Percentiles rank a stretch among this genome's conserved stretches.
phyloP scores from a whole-genome alignment of 768 basidiomycete genomes.

The Podaxis mareebaensis region DNA sequence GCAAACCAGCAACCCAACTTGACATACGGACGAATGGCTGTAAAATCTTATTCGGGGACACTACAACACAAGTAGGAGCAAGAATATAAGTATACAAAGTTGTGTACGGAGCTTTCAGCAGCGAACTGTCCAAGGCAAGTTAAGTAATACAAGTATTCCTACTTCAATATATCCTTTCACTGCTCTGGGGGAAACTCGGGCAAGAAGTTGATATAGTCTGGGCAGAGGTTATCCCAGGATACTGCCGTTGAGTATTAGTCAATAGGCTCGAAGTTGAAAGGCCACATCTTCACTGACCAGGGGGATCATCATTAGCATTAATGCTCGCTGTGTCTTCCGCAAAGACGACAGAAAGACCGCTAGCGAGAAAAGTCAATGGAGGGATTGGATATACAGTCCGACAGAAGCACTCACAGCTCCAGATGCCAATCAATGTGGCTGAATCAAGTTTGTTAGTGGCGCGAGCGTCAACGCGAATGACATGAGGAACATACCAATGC shows the following conservation, averaged over 20 bases:
- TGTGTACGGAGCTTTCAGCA: too few species aligned
- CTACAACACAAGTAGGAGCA: too few species aligned
- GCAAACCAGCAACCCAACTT: too few species aligned
- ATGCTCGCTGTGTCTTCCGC: background rate
- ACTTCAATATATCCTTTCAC: background rate
- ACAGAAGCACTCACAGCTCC: slow-evolving; percentile 29
- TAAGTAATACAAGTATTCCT: too few species aligned
- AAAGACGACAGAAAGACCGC: background rate
- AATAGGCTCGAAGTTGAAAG: too few species aligned
- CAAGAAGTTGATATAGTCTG: background rate
- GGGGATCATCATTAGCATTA: background rate
- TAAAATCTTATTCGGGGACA: too few species aligned
- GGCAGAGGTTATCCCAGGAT: slow-evolving; percentile 1
- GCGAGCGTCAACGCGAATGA: background rate
- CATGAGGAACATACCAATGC: slow-evolving; percentile 41
- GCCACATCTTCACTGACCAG: too few species aligned
- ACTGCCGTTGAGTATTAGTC: too few species aligned
- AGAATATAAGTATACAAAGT: too few species aligned
- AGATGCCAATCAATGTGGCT: slow-evolving; percentile 60
- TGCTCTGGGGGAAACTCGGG: background rate
- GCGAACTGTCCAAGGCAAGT: too few species aligned
- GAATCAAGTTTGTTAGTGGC: background rate
- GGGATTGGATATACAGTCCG: background rate
- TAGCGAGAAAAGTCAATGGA: background rate
- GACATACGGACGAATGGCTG: too few species aligned